Evolutionary conservation across 495 filamentous ascomycete species (phyloP).

Genomic region (Trichoderma virens): DNA sequence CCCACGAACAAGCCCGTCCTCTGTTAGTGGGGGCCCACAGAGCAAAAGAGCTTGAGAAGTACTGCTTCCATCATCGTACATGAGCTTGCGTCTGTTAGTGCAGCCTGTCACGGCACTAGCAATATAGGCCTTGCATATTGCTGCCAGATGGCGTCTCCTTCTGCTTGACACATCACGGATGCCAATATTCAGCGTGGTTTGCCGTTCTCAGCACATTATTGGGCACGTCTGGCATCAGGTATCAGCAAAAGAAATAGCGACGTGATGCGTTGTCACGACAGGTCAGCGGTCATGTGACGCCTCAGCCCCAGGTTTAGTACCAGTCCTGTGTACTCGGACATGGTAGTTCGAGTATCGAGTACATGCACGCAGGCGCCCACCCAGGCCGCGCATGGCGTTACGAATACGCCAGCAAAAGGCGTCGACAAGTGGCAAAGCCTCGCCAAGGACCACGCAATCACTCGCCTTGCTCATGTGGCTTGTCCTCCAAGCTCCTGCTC

Average conservation of each 20-base stretch:
- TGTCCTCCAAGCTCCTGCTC: background rate
- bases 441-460: slow-evolving; percentile 1
- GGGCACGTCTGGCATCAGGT: background rate
- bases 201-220: background rate
- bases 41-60: too few species aligned
- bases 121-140: background rate
- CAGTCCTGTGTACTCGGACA: background rate
- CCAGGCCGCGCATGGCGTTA: slow-evolving; percentile 1
- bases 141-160: background rate
- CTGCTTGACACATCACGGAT: background rate
- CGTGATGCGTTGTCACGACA: background rate
- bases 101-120: background rate
- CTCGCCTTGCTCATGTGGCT: background rate
- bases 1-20: too few species aligned
- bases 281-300: slow-evolving; percentile 7
- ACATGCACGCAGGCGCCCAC: background rate
- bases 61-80: background rate
- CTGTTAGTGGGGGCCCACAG: too few species aligned
- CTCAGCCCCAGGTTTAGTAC: background rate
- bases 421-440: background rate
- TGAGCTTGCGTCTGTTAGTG: background rate
- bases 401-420: background rate
- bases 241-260: background rate
- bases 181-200: too few species aligned
- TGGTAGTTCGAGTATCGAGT: too few species aligned